Base-by-base conservation (phyloP, 2,329 filamentous ascomycete genomes). In the Reticulascus tulasneorum region DNA sequence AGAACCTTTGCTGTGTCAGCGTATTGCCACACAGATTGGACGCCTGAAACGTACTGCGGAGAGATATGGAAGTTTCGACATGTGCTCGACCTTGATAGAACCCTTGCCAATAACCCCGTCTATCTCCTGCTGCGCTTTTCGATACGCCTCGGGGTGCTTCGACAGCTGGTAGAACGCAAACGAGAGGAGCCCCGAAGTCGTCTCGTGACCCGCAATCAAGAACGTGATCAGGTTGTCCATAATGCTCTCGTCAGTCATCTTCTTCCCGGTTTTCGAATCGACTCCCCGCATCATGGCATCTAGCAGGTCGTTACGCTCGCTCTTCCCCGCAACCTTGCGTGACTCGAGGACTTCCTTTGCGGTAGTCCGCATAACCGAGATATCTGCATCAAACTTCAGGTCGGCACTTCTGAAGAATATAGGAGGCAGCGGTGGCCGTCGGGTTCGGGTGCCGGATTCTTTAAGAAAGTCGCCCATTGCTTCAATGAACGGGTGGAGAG, bases 211-310 rank as follows among this genome's bases (percentile, higher is more conserved):
- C 33, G 78, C 78, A 45, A 80, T 76, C 15, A 85, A 57, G 49
- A 85, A 85, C 0, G 80, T 84, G 37, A 82, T 76, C 62, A 86
- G 73, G 47, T 86, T 85, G 53, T 82, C 69, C 25, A 76, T 67
- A 46, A 85, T 82, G 23, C 66, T 72, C 6, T 71, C 62, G 44
- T 83, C 75, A 0, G 63, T 69, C 54, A 86, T 65, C 7, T 68
- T 67, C 47, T 77, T 63, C 9, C 81, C 79, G 2, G 81, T 84
- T 59, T 77, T 73, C 2, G 75, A 65, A 51, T 86, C 82, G 9
- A 66, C 68, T 1, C 77, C 78, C 7, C 75, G 64, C 20, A 86
- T 59, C 76, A 86, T 81, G 8, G 79, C 75, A 44, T 75, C 76
- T 9, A 86, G 57, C 10, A 86, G 62, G 54, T 86, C 85, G 37